These are phyloP conservation scores for Hymenoscyphus linearis DNA, from an alignment of 2,329 filamentous ascomycete species.

Conservation along the genomic window DNA sequence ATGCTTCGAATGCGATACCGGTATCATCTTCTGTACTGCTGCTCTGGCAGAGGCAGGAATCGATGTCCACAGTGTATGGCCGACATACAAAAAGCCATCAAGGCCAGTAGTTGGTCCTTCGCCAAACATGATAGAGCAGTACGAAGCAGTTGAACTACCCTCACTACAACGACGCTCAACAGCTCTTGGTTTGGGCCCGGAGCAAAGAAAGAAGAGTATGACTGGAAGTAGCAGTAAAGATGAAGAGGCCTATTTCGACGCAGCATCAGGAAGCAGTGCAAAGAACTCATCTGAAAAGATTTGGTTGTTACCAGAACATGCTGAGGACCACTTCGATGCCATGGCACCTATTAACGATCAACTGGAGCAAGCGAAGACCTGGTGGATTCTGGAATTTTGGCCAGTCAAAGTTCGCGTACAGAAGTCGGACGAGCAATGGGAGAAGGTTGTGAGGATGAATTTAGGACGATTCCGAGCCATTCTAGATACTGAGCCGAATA, in stretches of 20 bases:
- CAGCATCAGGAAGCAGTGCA: conserved; percentile 19
- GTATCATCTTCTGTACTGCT: conserved; percentile 38
- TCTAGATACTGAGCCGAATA: conserved; percentile 34
- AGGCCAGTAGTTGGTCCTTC: conserved; percentile 34
- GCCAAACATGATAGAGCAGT: conserved; percentile 34
- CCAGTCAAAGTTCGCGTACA: conserved; percentile 37
- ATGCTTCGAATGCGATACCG: conserved; percentile 42
- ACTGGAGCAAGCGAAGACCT: conserved; percentile 33
- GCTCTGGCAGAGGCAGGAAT: conserved; percentile 37
- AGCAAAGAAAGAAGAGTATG: not conserved
- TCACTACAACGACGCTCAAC: conserved; percentile 31
- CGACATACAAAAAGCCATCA: conserved; percentile 32
- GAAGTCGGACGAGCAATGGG: conserved; percentile 32
- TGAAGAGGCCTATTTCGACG: conserved; percentile 5
- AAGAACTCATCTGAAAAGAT: conserved; percentile 9
- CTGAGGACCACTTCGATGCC: conserved; percentile 40
- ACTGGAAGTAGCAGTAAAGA: not conserved
- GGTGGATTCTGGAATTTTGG: conserved; percentile 42
- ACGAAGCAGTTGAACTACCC: conserved; percentile 32
- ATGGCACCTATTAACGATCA: conserved; percentile 38
- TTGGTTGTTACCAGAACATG: conserved; percentile 35
- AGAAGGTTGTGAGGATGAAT: conserved; percentile 36
- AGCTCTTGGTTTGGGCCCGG: conserved; percentile 24
- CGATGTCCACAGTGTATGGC: conserved; percentile 39
- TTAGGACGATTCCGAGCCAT: conserved; percentile 35